Base-by-base conservation (phyloP, 2,329 filamentous ascomycete genomes). In the Aspergillus quadrilineatus region DNA sequence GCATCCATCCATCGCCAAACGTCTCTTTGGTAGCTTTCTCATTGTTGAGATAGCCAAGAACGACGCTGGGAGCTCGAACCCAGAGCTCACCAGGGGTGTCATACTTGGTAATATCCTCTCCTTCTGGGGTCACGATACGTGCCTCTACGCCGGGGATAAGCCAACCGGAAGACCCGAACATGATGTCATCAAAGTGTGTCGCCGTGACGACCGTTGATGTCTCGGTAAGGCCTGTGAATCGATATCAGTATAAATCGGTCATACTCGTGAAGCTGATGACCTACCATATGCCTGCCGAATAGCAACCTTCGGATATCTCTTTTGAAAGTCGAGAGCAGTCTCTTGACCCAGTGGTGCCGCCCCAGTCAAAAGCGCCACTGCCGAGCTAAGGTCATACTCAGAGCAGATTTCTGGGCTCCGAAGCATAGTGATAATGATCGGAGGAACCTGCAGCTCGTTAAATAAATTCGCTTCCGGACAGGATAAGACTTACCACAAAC, bases 31-130 rank as follows among this genome's bases (percentile, higher is more conserved):
- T 95, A 3, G 92, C 91, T 67, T 89, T 87, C 44, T 89, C 86
- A 67, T 96, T 96, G 75, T 95, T 89, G 52, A 96, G 77, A 65
- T 97, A 97, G 1, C 92, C 92, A 0, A 96, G 74, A 0, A 89
- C 86, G 1, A 95, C 84, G 1, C 87, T 86, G 0, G 91, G 92
- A 0, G 85, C 85, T 69, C 90, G 89, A 22, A 96, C 83, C 15
- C 90, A 80, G 12, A 97, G 81, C 73, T 97, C 92, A 36, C 92
- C 92, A 0, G 88, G 89, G 45, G 85, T 84, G 59, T 93, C 85
- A 63, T 89, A 86, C 6, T 77, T 81, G 0, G 82, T 87, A 54
- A 94, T 81, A 67, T 94, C 89, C 5, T 79, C 77, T 1, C 89
- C 89, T 58, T 92, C 87, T 1, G 79, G 71, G 4, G 83, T 84